Evolutionary conservation across 1,284 basidiomycete species (phyloP), one percentile per base, ranked within the genome.

Genomic region (Trichosporon ovoides): DNA sequence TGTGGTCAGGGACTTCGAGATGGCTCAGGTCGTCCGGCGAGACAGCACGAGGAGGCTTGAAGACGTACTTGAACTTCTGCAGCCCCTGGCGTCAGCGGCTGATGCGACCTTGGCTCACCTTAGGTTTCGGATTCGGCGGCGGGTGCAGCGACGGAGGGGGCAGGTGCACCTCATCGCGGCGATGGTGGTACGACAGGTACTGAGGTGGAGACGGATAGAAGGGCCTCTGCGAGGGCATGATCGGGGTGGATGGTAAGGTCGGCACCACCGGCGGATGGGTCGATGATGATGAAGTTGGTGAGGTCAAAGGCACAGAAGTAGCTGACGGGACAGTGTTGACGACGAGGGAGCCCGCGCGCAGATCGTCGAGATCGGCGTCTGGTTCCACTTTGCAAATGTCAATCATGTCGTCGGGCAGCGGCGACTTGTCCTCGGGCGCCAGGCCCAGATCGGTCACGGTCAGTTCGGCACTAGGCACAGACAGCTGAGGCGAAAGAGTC

Each of bases 281-380:
- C 22, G 43, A 9, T 24, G 19, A 18, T 31, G 43, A 48, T 24
- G 28, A 48, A n/a, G 24, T 22, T n/a, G 43, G 22, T 7, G 24
- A 48, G 19, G 16, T 48, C 7, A 48, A 18, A 13, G 28, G 43
- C 22, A 31, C 22, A 24, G 43, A n/a, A 22, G 22, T 14, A 48
- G 43, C 43, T 48, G 43, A 48, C 43, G 43, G 43, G 43, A 48
- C 43, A 22, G 43, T 48, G 43, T 48, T 48, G 43, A 48, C 43
- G 24, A 48, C 43, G 43, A 48, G 22, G 43, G 43, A 22, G 24
- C 24, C 43, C 24, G 28, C 43, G 13, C 22, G 43, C 7, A 28
- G 43, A 48, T 48, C 43, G 43, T 48, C 43, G 16, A 48, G 43
- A 48, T 48, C 43, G 43, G 14, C 43, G 24, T 48, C 43, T 48